Percentiles rank a stretch among this genome's conserved stretches.
Evolutionary conservation across 139 green algal genomes (phyloP).

Genomic region (Gonium pectorale): DNA sequence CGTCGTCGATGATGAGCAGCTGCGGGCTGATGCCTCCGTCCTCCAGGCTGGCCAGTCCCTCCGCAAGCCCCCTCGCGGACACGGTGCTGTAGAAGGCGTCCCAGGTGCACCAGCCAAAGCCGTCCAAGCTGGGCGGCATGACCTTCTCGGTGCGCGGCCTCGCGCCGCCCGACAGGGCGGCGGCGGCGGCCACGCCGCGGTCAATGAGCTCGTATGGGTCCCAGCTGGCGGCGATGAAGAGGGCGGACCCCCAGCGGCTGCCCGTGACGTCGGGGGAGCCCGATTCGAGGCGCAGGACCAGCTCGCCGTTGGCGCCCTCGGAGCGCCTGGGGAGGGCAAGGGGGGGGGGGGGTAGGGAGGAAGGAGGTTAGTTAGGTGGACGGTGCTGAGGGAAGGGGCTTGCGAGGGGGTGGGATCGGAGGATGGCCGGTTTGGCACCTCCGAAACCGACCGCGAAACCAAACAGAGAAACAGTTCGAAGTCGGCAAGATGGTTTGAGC

Average conservation of each 20-base stretch:
- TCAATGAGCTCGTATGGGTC: constrained; percentile 64
- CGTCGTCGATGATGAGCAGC: constrained; percentile 90
- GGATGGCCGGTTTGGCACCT: no score
- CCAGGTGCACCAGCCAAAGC: constrained; percentile 97
- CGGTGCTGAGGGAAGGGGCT: no score
- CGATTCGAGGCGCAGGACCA: constrained; percentile 83
- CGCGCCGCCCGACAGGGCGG: constrained; percentile 75
- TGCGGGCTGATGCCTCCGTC: constrained; percentile 70
- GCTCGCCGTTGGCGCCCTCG: constrained; percentile 48
- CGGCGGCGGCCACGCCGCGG: constrained; percentile 73
- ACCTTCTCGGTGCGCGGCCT: constrained; percentile 72
- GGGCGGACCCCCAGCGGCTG: constrained; percentile 26
- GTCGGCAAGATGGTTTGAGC: no score
- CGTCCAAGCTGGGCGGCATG: constrained; percentile 85
- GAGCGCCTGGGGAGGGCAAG: not conserved
- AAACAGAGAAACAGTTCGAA: no score
- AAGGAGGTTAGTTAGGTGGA: not conserved
- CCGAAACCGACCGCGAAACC: no score
- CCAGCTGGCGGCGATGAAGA: constrained; percentile 47
- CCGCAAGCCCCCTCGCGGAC: constrained; percentile 72
- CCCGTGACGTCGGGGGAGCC: constrained; percentile 67
- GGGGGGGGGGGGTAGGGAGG: not conserved
- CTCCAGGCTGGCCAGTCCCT: constrained; percentile 78
- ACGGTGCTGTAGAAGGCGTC: constrained; percentile 97
- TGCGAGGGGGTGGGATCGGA: no score